These are phyloP conservation scores for Saccharomyces paradoxus DNA, from an alignment of 805 yeast species.

Conservation along the genomic window DNA sequence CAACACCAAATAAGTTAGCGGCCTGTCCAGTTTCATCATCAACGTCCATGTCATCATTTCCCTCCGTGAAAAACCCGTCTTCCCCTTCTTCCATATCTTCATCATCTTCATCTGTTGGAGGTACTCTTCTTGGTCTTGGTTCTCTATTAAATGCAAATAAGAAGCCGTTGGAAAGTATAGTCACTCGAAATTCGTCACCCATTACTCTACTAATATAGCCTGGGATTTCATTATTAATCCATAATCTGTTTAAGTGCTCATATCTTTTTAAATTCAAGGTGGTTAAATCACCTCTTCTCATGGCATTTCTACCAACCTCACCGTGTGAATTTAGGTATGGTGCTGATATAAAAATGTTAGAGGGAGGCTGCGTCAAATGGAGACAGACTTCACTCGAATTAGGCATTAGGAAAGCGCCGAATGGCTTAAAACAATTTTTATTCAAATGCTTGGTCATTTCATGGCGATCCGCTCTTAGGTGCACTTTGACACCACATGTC, in stretches of 20 bases:
- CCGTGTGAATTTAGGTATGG: constrained; percentile 74
- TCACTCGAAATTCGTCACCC: constrained; percentile 30
- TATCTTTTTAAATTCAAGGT: constrained; percentile 46
- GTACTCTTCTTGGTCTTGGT: constrained; percentile 17
- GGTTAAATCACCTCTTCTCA: constrained; percentile 49
- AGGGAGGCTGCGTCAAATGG: constrained; percentile 28
- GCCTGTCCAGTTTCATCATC: constrained; percentile 14
- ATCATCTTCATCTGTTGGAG: constrained; percentile 14
- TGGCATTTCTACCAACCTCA: constrained; percentile 52
- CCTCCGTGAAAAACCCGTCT: constrained; percentile 1
- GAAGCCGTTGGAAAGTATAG: constrained; percentile 22
- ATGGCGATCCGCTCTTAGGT: constrained; percentile 24
- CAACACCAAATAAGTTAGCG: constrained; percentile 7
- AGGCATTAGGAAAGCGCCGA: constrained; percentile 33
- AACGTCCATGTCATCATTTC: constrained; percentile 18
- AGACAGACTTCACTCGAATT: constrained; percentile 29
- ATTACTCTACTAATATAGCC: constrained; percentile 37
- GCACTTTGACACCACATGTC: constrained; percentile 38
- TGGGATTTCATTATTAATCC: constrained; percentile 54
- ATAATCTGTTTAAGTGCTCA: constrained; percentile 46
- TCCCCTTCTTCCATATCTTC: constrained; percentile 5
- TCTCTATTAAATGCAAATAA: constrained; percentile 23
- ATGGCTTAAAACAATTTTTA: constrained; percentile 27
- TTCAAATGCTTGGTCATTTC: constrained; percentile 27
- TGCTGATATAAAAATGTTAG: constrained; percentile 38